Evolutionary conservation across 139 green algal species (phyloP), one percentile per base, ranked within the genome.

Genomic region (Eudorina sp.): DNA sequence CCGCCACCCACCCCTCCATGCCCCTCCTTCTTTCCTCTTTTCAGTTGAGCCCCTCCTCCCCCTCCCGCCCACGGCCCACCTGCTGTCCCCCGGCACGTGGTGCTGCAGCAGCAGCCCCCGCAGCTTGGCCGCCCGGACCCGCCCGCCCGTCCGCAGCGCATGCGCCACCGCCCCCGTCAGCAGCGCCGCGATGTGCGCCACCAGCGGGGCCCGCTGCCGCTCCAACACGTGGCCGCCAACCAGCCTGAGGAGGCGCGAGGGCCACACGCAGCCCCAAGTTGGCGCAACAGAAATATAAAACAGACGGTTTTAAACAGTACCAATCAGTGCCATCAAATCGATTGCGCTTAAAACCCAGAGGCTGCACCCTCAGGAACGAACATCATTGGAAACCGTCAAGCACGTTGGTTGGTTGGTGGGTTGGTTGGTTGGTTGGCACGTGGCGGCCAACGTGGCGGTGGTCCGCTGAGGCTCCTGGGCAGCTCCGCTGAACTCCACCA

Each of bases 171-270:
- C 81, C n/a, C 43, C 62, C 58, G 86, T 60, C 53, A 91, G 73
- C 58, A 91, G 58, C 74, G 55, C 41, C 7, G 89, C 89, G 27
- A 92, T 89, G 69, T 66, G 34, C 18, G 51, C 48, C 31, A 92
- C 76, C 34, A 80, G 53, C 9, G 55, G 29, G n/a, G 72, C 48
- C 3, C 75, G 84, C 89, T 91, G 68, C 34, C 95, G 90, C 78
- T 97, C 94, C 23, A 95, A 38, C 45, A 96, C 73, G 73, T 93
- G 95, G 21, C 92, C 79, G 2, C 91, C 94, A 58, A 93, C 90
- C 79, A 93, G 68, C 53, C 75, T 83, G 53, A 1, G 60, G 25
- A 41, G 62, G 62, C 29, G 62, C 6, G n/a, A 21, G 62, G 9
- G 55, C 14, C 29, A 7, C 45, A 45, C 13, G 64, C 43, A 16